Conservation (phyloP, 2,329 filamentous ascomycete species). For the Talaromyces sp. region DNA sequence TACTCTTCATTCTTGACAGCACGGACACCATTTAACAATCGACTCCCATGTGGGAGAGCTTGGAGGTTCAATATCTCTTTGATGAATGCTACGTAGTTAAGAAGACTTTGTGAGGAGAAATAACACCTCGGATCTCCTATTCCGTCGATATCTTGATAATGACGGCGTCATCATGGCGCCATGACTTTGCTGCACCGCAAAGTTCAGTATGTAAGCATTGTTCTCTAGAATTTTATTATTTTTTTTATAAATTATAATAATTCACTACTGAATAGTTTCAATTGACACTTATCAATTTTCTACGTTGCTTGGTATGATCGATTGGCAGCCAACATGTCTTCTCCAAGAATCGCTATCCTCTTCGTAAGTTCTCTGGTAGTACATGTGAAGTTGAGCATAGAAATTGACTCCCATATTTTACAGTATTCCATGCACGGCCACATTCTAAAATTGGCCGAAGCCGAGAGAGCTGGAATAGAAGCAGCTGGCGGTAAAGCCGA, state of each 20-base stretch:
- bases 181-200: constrained; percentile 33
- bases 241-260: background rate
- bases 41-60: background rate
- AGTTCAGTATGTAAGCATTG: background rate
- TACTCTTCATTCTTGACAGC: background rate
- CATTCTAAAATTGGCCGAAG: constrained; percentile 77
- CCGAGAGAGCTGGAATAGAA: constrained; percentile 86
- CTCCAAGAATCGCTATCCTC: constrained; percentile 80
- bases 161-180: constrained; percentile 9
- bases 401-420: background rate
- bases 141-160: background rate
- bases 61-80: background rate
- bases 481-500: constrained; percentile 78
- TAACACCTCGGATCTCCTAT: background rate
- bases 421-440: constrained; percentile 97
- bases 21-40: background rate
- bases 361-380: constrained; percentile 59
- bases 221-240: background rate
- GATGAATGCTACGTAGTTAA: background rate
- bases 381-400: background rate
- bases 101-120: background rate
- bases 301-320: background rate
- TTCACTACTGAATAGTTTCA: background rate
- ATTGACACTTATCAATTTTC: background rate
- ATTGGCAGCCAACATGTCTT: background rate